A percentile compares a stretch with the other conserved stretches of the same genome.
These are phyloP conservation scores for Ampelomyces quisqualis DNA, from an alignment of 2,329 filamentous ascomycete species.

Conservation along the genomic window DNA sequence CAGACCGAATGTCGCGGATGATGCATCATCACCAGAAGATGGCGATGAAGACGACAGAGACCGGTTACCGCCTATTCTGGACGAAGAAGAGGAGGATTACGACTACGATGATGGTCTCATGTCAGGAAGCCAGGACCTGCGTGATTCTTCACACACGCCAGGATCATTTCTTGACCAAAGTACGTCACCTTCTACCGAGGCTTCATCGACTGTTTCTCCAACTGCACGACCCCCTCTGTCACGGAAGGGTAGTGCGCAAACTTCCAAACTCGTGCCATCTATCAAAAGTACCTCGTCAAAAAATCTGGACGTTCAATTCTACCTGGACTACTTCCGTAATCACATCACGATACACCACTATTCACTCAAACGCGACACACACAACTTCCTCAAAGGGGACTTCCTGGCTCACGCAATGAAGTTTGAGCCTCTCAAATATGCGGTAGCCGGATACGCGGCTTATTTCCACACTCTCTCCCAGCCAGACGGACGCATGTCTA, in stretches of 20 bases:
- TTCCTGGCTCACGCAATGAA: constrained; percentile 71
- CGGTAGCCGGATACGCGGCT: constrained; percentile 81
- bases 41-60: constrained; percentile 46
- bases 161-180: constrained; percentile 48
- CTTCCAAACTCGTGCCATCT: constrained; percentile 14
- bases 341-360: constrained; percentile 83
- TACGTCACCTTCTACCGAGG: constrained; percentile 55
- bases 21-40: constrained; percentile 56
- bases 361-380: constrained; percentile 68
- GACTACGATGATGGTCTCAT: constrained; percentile 19
- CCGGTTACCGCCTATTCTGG: constrained; percentile 46
- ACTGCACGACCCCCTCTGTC: constrained; percentile 34
- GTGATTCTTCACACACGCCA: constrained; percentile 45
- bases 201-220: constrained; percentile 40
- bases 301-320: constrained; percentile 70
- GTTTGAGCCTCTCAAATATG: constrained; percentile 81
- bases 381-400: constrained; percentile 70
- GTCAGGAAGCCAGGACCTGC: constrained; percentile 26
- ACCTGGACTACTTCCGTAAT: constrained; percentile 75
- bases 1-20: constrained; percentile 49
- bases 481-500: constrained; percentile 70
- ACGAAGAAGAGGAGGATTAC: constrained; percentile 49
- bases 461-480: constrained; percentile 78
- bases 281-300: constrained; percentile 40
- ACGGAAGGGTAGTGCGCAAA: constrained; percentile 37